Percentiles rank a stretch among this genome's conserved stretches.
Conservation (phyloP, 1,284 basidiomycete genomes). For the Trichosporon inkin region DNA sequence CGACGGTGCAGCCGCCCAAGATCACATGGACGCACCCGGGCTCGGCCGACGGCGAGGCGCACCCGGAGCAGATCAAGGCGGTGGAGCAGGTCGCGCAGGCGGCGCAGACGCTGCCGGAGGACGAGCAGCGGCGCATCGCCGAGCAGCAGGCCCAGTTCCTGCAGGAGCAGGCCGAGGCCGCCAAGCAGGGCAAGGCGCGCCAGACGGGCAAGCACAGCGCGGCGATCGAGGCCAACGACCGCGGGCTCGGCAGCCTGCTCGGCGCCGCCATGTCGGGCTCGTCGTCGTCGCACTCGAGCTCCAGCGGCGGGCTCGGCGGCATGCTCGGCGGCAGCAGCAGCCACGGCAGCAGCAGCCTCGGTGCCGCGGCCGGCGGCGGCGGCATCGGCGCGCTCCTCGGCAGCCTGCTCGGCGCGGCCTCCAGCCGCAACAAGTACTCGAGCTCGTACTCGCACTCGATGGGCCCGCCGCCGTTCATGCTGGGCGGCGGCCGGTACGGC, state of each 20-base stretch:
- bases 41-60: conserved; percentile 27
- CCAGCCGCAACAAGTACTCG: neutral
- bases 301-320: neutral
- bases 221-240: conserved; percentile 8
- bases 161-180: conserved; percentile 2
- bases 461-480: conserved; percentile 40
- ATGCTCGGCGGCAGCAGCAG: conserved; percentile 3
- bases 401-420: conserved; percentile 14
- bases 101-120: conserved; percentile 12
- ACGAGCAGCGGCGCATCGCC: conserved; percentile 12
- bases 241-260: conserved; percentile 17
- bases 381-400: conserved; percentile 18
- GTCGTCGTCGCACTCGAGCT: neutral
- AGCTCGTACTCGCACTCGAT: conserved; percentile 23
- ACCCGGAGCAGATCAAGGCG: conserved; percentile 34
- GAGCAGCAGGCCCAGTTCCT: conserved; percentile 17
- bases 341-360: conserved; percentile 13
- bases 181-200: conserved; percentile 3
- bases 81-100: conserved; percentile 16
- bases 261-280: conserved; percentile 11
- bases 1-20: conserved; percentile 36
- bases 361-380: conserved; percentile 1
- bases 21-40: conserved; percentile 40
- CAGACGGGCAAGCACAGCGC: neutral
- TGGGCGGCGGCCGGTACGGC: conserved; percentile 16